phyloP scores from a whole-genome alignment of 345 rosid species.

The Syzygium aqueum region DNA sequence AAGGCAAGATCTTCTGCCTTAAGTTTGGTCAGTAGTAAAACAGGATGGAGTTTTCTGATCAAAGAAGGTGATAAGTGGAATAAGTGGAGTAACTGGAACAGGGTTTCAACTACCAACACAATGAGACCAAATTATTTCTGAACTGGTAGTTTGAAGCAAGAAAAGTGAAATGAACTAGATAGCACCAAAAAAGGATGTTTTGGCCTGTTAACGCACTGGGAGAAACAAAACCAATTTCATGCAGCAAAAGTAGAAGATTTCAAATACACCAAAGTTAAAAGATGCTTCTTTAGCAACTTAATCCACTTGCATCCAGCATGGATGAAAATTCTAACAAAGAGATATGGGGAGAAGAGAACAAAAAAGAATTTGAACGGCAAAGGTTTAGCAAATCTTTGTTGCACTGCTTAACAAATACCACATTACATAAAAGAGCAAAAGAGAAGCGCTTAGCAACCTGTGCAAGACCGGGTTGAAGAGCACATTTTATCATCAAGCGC shows the following conservation, averaged over 20 bases:
- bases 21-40: not conserved
- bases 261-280: not conserved
- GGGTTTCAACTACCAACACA: not conserved
- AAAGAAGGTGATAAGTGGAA: not conserved
- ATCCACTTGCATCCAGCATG: not conserved
- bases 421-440: not conserved
- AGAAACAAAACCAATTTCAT: not conserved
- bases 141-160: not conserved
- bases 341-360: not conserved
- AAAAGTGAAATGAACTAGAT: not conserved
- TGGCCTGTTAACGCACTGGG: not conserved
- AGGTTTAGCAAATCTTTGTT: not conserved
- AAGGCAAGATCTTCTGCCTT: not conserved
- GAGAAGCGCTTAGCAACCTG: constrained; percentile 33
- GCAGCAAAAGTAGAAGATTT: not conserved
- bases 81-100: not conserved
- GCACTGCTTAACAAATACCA: not conserved
- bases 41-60: not conserved
- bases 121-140: not conserved
- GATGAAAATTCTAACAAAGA: not conserved
- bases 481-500: constrained; percentile 92
- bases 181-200: not conserved
- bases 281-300: not conserved
- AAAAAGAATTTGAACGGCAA: not conserved
- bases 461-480: constrained; percentile 90